Conservation (phyloP, 164 flowering plant genomes). For the Liquidambar formosana region DNA sequence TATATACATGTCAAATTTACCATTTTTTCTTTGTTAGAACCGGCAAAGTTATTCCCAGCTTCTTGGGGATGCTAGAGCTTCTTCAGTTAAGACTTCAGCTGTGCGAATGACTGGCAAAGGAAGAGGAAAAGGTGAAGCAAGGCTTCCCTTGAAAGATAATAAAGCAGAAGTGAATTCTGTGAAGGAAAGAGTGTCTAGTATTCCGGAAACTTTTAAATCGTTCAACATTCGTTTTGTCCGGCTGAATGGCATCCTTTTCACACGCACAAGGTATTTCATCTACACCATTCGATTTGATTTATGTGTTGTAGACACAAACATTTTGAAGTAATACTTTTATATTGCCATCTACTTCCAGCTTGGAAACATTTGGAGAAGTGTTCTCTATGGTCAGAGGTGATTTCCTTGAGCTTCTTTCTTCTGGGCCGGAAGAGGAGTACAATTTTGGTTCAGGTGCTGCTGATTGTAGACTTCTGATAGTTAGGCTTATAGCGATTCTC, state of each 20-base stretch:
- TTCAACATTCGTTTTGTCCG: slow-evolving; percentile 83
- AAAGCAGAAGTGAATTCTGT: slow-evolving; percentile 31
- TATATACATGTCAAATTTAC: background rate
- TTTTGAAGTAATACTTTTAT: background rate
- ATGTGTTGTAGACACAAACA: background rate
- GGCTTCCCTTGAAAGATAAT: slow-evolving; percentile 39
- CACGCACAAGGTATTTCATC: slow-evolving; percentile 77
- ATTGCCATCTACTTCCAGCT: slow-evolving; percentile 36
- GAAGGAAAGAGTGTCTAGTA: slow-evolving; percentile 36
- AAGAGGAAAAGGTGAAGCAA: slow-evolving; percentile 63
- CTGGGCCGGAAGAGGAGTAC: slow-evolving; percentile 66
- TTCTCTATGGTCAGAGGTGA: slow-evolving; percentile 53
- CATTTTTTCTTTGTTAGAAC: slow-evolving; percentile 48
- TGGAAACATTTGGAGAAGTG: slow-evolving; percentile 85
- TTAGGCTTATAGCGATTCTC: slow-evolving; percentile 73
- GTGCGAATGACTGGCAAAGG: slow-evolving; percentile 40
- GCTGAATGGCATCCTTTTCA: slow-evolving; percentile 90
- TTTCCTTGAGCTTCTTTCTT: slow-evolving; percentile 66
- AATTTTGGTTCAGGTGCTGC: slow-evolving; percentile 70
- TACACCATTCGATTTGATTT: background rate
- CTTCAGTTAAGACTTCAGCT: slow-evolving; percentile 35
- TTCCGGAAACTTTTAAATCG: slow-evolving; percentile 45
- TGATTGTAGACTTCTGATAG: slow-evolving; percentile 65
- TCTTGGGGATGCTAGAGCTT: slow-evolving; percentile 36
- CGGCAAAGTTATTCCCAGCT: slow-evolving; percentile 64